These are phyloP conservation scores for Trichoderma sp. DNA, from an alignment of 2,329 filamentous ascomycete species.

Conservation along the genomic window DNA sequence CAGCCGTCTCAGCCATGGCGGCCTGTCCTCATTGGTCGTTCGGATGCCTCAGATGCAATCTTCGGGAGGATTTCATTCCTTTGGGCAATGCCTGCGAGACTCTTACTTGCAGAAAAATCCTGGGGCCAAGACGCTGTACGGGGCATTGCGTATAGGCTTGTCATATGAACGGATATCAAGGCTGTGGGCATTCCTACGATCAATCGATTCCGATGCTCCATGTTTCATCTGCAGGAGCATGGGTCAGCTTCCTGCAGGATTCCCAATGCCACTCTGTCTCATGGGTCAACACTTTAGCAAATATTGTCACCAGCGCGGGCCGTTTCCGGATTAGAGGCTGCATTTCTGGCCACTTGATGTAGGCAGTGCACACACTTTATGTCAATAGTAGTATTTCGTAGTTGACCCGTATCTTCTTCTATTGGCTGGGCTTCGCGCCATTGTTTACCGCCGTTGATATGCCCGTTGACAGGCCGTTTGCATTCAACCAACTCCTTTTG, in stretches of 20 bases:
- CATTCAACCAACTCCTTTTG: background rate
- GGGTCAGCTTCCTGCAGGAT: conserved; percentile 15
- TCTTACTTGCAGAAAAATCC: background rate
- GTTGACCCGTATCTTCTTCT: background rate
- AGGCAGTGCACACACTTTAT: background rate
- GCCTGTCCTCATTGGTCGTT: conserved; percentile 1
- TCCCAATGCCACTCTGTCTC: conserved; percentile 3
- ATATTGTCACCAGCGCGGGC: conserved; percentile 7
- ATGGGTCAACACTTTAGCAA: conserved; percentile 4
- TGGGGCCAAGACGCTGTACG: background rate
- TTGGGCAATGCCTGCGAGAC: conserved; percentile 19
- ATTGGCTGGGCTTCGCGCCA: background rate
- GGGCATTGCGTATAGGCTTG: background rate
- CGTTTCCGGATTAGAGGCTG: conserved; percentile 10
- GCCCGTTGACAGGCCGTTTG: background rate
- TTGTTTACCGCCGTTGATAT: background rate
- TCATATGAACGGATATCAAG: background rate
- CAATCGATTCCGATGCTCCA: background rate
- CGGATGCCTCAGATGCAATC: conserved; percentile 2
- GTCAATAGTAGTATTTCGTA: background rate
- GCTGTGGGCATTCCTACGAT: background rate
- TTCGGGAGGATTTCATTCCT: conserved; percentile 4
- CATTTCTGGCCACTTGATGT: background rate
- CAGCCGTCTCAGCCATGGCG: background rate
- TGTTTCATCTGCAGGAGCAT: conserved; percentile 14